A percentile compares a stretch with the other conserved stretches of the same genome.
Conservation (phyloP, 345 rosid genomes). For the Eucalyptus curtisii region DNA sequence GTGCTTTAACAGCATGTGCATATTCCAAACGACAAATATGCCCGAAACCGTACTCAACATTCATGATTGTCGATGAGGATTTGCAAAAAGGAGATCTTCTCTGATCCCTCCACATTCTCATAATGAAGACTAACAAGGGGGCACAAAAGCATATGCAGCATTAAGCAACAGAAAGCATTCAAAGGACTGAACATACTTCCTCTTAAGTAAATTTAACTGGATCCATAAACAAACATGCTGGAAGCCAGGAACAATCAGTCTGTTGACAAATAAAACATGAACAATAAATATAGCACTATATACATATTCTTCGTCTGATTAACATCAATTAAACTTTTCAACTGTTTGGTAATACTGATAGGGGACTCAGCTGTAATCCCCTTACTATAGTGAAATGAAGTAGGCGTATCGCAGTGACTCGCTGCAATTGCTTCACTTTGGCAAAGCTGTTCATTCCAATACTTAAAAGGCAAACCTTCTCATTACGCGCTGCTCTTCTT, state of each 20-base stretch:
- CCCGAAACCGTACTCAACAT: background rate
- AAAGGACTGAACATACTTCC: background rate
- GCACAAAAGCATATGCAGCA: background rate
- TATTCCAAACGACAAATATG: background rate
- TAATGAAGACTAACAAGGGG: background rate
- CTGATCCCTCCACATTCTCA: background rate
- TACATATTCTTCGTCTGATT: background rate
- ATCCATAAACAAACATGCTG: background rate
- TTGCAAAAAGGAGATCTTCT: background rate
- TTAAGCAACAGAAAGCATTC: background rate
- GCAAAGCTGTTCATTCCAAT: background rate
- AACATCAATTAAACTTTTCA: background rate
- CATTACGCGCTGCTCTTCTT: slow-evolving; percentile 29
- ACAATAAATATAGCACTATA: background rate
- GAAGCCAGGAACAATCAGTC: background rate
- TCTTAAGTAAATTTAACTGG: background rate
- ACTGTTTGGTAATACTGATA: background rate
- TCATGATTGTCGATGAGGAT: background rate
- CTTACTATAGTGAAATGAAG: background rate
- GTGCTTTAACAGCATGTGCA: background rate
- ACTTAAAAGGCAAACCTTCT: background rate
- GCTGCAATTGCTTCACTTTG: background rate
- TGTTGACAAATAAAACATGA: background rate
- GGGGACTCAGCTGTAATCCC: background rate
- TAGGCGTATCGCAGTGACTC: background rate